Base-by-base conservation (phyloP, 768 basidiomycete species). In the Boletellus ananiceps region DNA sequence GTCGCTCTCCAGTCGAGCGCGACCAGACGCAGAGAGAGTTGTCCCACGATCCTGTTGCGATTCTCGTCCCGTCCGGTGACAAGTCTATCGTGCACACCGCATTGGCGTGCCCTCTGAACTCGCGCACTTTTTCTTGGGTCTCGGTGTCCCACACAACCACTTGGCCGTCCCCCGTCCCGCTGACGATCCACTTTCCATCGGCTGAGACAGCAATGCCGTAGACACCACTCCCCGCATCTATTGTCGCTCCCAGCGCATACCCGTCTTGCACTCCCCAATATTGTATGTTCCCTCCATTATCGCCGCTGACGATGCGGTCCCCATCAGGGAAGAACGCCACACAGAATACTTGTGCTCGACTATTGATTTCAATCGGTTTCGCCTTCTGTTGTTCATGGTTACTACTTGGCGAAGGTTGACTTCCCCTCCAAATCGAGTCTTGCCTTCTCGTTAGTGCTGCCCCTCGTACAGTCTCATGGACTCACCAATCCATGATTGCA, bases 1-100 rank as follows among this genome's bases (percentile, higher is more conserved):
- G 37, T 8, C 14, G 56, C 15, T 34, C 0, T 7, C 45, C 41
- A 19, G 7, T 32, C 1, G 46, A 41, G 3, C 54, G 38, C 4
- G 56, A 58, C 56, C 46, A 58, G 18, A 58, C 43, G 5, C 19
- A 27, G 3, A n/a, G n/a, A 13, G 46, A 29, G 6, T 18, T 9
- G 33, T 54, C 47, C 0, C 9, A 2, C 1, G 45, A 46, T 9
- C 51, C 51, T 0, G 47, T 47, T 8, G 21, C 56, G 0, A 49
- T 29, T n/a, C 18, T 47, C 8, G 35, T 47, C 32, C 19, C 35
- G 18, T 55, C 56, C 1, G n/a, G 40, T 1, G 55, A 56, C 19
- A 56, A 9, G 12, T 56, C 44, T 0, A 25, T 15, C 4, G 35
- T 8, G 11, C n/a, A 29, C 16, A 31, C 16, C 9, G 9, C 8